Percentiles rank a stretch among this genome's conserved stretches.
These are phyloP conservation scores for Neotropicomus parvogracilis DNA, from an alignment of 1,284 basidiomycete genomes.

Conservation along the genomic window DNA sequence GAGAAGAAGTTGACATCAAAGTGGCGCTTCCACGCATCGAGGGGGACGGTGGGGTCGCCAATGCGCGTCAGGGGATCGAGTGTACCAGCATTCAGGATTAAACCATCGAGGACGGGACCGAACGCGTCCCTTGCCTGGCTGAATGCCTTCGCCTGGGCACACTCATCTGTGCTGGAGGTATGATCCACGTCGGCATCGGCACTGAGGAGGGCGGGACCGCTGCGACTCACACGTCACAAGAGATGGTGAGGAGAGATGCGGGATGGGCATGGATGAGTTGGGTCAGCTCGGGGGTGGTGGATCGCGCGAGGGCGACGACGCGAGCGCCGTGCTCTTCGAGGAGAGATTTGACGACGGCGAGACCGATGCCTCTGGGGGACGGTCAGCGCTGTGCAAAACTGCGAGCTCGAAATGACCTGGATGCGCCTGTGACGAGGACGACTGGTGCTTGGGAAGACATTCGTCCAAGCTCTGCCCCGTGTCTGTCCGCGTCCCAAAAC, in stretches of 20 bases:
- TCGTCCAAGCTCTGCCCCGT: constrained; percentile 22
- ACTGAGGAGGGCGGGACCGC: not conserved
- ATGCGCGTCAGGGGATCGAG: constrained; percentile 52
- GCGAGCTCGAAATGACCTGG: constrained; percentile 45
- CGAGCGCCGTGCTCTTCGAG: constrained; percentile 56
- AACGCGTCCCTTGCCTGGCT: constrained; percentile 46
- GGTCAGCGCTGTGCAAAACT: constrained; percentile 8
- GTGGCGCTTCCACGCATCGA: constrained; percentile 57
- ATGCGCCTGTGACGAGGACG: constrained; percentile 73
- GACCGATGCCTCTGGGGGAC: constrained; percentile 70
- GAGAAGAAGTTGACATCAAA: constrained; percentile 88
- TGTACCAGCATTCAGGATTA: constrained; percentile 79
- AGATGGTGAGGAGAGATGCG: constrained; percentile 48
- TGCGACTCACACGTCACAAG: constrained; percentile 69
- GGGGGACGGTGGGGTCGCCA: constrained; percentile 33
- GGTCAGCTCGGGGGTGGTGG: constrained; percentile 58
- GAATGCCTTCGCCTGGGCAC: constrained; percentile 53
- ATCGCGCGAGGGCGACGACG: constrained; percentile 76
- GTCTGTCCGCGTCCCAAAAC: constrained; percentile 31
- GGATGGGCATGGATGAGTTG: constrained; percentile 46
- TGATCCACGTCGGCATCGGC: constrained; percentile 3
- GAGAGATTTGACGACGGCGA: constrained; percentile 65
- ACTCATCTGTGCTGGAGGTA: constrained; percentile 50
- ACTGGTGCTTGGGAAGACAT: constrained; percentile 43
- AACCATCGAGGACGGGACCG: constrained; percentile 58